These are phyloP conservation scores for Eustoma russellianum DNA, from an alignment of 257 asterid genomes.

Conservation along the genomic window DNA sequence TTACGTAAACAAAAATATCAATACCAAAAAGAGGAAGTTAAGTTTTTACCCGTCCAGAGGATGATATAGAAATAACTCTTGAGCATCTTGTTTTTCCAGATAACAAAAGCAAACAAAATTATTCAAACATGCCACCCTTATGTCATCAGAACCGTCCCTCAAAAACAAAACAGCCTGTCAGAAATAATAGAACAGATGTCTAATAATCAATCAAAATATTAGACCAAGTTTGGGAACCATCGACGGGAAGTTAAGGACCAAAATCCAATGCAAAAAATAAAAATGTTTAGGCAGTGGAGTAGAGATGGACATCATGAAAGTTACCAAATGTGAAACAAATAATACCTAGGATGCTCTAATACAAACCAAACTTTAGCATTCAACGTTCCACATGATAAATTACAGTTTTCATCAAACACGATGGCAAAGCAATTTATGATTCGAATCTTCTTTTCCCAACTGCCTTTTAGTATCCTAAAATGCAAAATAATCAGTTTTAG, in stretches of 20 bases:
- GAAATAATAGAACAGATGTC: constrained; percentile 1
- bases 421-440: constrained; percentile 51
- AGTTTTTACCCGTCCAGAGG: too few relatives aligned
- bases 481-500: neutral
- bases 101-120: neutral
- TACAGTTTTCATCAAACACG: constrained; percentile 49
- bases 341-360: constrained; percentile 74
- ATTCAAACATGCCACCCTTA: constrained; percentile 36
- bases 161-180: constrained; percentile 48
- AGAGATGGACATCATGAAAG: neutral
- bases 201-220: constrained; percentile 1
- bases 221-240: neutral
- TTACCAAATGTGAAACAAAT: constrained; percentile 10
- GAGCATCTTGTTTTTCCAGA: too few relatives aligned
- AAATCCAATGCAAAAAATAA: neutral
- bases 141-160: constrained; percentile 45
- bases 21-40: too few relatives aligned
- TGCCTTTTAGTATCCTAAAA: constrained; percentile 36
- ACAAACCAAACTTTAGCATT: constrained; percentile 59
- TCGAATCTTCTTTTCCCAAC: constrained; percentile 39
- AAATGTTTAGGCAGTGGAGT: neutral
- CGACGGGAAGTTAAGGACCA: too few relatives aligned
- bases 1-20: too few relatives aligned
- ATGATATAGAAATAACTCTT: too few relatives aligned
- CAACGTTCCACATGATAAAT: constrained; percentile 35